A percentile compares a stretch with the other conserved stretches of the same genome.
Conservation (phyloP, 2,329 filamentous ascomycete species). For the Dactylellina cionopaga region DNA sequence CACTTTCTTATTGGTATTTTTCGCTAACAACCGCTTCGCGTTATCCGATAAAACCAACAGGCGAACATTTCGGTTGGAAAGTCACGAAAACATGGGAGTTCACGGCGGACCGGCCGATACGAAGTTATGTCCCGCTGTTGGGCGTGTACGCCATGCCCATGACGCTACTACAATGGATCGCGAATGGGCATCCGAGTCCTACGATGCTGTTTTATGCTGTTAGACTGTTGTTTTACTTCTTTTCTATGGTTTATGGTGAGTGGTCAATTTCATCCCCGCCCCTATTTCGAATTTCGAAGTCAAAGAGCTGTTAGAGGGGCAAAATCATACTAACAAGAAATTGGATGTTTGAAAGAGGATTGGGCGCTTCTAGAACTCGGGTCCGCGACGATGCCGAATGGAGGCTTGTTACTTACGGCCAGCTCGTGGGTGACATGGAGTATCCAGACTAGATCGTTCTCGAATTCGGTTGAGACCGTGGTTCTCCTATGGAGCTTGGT, state of each 20-base stretch:
- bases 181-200: slow-evolving; percentile 78
- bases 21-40: too few relatives aligned
- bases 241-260: slow-evolving; percentile 82
- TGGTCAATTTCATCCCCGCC: too few relatives aligned
- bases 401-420: slow-evolving; percentile 84
- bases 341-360: slow-evolving; percentile 70
- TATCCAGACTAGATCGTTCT: slow-evolving; percentile 97
- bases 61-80: slow-evolving; percentile 91
- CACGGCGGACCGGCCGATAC: slow-evolving; percentile 84
- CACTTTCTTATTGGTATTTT: too few relatives aligned
- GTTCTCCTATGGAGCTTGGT: slow-evolving; percentile 93
- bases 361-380: slow-evolving; percentile 94
- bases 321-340: neutral
- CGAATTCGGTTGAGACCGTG: slow-evolving; percentile 94
- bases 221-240: slow-evolving; percentile 87
- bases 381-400: slow-evolving; percentile 74
- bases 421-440: slow-evolving; percentile 99
- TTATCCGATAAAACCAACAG: slow-evolving; percentile 66
- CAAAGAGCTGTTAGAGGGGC: neutral
- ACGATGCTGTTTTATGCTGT: slow-evolving; percentile 88
- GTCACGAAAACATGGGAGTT: slow-evolving; percentile 96
- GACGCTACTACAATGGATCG: slow-evolving; percentile 90
- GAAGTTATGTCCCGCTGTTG: slow-evolving; percentile 97
- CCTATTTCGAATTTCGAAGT: neutral
- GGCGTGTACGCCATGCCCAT: slow-evolving; percentile 93